Evolutionary conservation across 257 asterid species (phyloP).

Genomic region (Nicotiana benthamiana): DNA sequence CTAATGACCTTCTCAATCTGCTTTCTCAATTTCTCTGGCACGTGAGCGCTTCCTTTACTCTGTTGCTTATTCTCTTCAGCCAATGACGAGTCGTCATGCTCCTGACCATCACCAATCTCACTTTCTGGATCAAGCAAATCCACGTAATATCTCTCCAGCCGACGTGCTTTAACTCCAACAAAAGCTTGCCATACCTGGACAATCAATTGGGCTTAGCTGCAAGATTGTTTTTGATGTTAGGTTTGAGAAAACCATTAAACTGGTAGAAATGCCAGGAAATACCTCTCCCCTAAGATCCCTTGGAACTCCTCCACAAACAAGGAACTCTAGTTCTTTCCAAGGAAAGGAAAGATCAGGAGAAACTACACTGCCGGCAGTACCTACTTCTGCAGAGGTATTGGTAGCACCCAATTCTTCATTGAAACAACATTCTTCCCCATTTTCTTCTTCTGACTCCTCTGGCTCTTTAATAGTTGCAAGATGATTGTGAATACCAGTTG

Average conservation of each 20-base stretch:
- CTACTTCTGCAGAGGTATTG: constrained; percentile 29
- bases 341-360: constrained; percentile 36
- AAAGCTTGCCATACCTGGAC: constrained; percentile 96
- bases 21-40: constrained; percentile 75
- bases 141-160: constrained; percentile 70
- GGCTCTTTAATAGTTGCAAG: constrained; percentile 47
- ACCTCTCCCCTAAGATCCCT: constrained; percentile 97
- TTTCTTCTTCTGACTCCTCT: constrained; percentile 25
- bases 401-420: constrained; percentile 24
- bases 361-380: constrained; percentile 19
- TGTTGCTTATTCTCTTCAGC: constrained; percentile 22
- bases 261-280: constrained; percentile 9
- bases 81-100: constrained; percentile 26
- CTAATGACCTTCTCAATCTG: constrained; percentile 99
- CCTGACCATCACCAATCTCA: constrained; percentile 31
- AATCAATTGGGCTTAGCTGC: constrained; percentile 16
- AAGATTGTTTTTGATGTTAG: background rate
- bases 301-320: constrained; percentile 89
- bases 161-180: constrained; percentile 78
- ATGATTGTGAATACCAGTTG: constrained; percentile 11
- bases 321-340: constrained; percentile 68
- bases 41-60: constrained; percentile 25
- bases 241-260: background rate
- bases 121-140: constrained; percentile 49
- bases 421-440: constrained; percentile 27